Evolutionary conservation across 495 filamentous ascomycete species (phyloP).

Genomic region (Penicillium bialowiezense): DNA sequence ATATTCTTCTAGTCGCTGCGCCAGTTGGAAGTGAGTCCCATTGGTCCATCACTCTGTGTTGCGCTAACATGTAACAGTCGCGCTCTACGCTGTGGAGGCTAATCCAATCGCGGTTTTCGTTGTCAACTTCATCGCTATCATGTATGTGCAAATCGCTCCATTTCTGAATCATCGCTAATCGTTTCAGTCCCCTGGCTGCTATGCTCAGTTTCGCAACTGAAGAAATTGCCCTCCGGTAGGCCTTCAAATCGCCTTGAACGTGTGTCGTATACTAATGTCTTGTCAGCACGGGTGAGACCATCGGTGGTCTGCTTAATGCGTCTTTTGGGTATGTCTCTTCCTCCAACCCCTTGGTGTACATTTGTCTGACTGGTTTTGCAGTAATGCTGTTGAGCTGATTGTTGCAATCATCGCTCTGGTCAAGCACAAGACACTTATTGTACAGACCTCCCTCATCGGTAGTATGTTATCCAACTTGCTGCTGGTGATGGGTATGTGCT

Average conservation of each 20-base stretch:
- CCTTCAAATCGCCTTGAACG: neutral
- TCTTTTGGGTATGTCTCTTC: slow-evolving; percentile 67
- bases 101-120: slow-evolving; percentile 66
- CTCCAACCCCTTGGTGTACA: no score
- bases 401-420: slow-evolving; percentile 80
- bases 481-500: slow-evolving; percentile 89
- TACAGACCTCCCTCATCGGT: slow-evolving; percentile 89
- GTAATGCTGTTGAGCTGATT: slow-evolving; percentile 88
- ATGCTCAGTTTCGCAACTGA: slow-evolving; percentile 57
- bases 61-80: slow-evolving; percentile 44
- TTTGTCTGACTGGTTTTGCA: slow-evolving; percentile 14
- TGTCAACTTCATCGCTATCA: slow-evolving; percentile 85
- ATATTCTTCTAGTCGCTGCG: slow-evolving; percentile 73
- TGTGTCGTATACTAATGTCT: slow-evolving; percentile 2
- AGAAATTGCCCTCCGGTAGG: slow-evolving; percentile 50
- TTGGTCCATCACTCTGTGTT: no score
- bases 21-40: slow-evolving; percentile 58
- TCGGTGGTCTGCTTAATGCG: slow-evolving; percentile 85
- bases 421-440: slow-evolving; percentile 74
- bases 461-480: slow-evolving; percentile 90
- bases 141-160: slow-evolving; percentile 37
- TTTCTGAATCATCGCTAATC: no score
- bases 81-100: slow-evolving; percentile 58
- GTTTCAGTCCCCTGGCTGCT: slow-evolving; percentile 45
- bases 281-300: slow-evolving; percentile 65